These are phyloP conservation scores for Bocquillonia castaneifolia DNA, from an alignment of 441 rosid genomes.

Conservation along the genomic window DNA sequence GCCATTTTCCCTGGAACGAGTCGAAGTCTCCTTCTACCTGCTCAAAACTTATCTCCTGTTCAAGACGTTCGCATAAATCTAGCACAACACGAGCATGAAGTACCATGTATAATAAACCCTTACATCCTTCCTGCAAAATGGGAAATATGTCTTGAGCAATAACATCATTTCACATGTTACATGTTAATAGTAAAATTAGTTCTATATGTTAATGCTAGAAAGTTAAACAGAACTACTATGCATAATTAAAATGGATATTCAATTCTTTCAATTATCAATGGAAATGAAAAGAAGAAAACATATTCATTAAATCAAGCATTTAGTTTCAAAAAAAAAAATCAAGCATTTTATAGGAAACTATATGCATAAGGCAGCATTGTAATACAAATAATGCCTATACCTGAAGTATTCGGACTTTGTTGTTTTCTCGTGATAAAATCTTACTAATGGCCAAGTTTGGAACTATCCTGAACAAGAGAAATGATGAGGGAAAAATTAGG, in stretches of 20 bases:
- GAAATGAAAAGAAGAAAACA: neutral
- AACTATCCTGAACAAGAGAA: slow-evolving; percentile 60
- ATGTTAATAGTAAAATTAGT: neutral
- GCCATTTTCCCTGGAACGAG: slow-evolving; percentile 88
- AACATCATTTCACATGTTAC: neutral
- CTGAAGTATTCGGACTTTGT: slow-evolving; percentile 89
- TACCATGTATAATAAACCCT: slow-evolving; percentile 89
- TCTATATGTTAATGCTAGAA: neutral
- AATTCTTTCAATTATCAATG: neutral
- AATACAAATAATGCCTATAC: slow-evolving; percentile 34
- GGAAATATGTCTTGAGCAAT: slow-evolving; percentile 2
- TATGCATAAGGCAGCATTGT: neutral
- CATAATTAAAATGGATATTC: neutral
- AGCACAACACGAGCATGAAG: slow-evolving; percentile 96
- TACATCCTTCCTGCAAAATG: slow-evolving; percentile 85
- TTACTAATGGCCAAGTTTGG: slow-evolving; percentile 94
- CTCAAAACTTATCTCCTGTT: slow-evolving; percentile 78
- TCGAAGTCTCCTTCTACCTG: slow-evolving; percentile 96
- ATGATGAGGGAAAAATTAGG: slow-evolving; percentile 5
- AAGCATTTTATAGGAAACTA: neutral
- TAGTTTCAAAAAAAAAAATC: too few species aligned
- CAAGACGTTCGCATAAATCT: slow-evolving; percentile 73
- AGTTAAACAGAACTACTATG: neutral
- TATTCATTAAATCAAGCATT: neutral
- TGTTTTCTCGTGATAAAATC: slow-evolving; percentile 83